Evolutionary conservation across 768 basidiomycete genomes (phyloP).

Genomic region (Peribolospora kevripleyi): DNA sequence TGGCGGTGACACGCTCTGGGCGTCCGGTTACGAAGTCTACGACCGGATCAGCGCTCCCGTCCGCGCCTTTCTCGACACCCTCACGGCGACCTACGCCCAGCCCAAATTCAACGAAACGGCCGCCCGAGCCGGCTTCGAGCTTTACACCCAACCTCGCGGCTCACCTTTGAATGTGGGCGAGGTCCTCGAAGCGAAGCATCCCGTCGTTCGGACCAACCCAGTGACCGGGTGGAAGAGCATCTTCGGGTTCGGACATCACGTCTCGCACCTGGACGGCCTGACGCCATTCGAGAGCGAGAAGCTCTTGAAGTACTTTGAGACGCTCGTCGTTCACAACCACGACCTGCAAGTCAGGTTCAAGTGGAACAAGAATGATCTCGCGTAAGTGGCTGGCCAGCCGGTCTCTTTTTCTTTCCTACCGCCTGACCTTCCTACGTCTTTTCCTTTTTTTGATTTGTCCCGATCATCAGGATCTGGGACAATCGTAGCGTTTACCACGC

Average conservation of each 20-base stretch:
- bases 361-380: slow-evolving; percentile 14
- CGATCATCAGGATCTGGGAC: no score
- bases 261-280: slow-evolving; percentile 8
- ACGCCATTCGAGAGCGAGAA: slow-evolving; percentile 15
- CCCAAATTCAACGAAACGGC: slow-evolving; percentile 18
- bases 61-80: slow-evolving; percentile 32
- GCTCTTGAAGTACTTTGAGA: slow-evolving; percentile 19
- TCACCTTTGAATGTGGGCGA: slow-evolving; percentile 31
- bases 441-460: no score
- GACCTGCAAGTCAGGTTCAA: slow-evolving; percentile 22
- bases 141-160: slow-evolving; percentile 27
- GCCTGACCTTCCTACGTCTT: no score
- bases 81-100: slow-evolving; percentile 31
- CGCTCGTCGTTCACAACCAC: slow-evolving; percentile 12
- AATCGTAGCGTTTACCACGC: no score
- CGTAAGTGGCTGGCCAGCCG: no score
- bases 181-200: slow-evolving; percentile 29
- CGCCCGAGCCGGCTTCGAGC: slow-evolving; percentile 1
- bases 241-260: slow-evolving; percentile 7
- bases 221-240: slow-evolving; percentile 9
- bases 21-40: slow-evolving; percentile 27
- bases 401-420: no score
- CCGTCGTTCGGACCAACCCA: slow-evolving; percentile 11
- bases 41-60: slow-evolving; percentile 33
- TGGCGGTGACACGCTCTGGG: slow-evolving; percentile 26